Evolutionary conservation across 495 filamentous ascomycete species (phyloP), one percentile per base, ranked within the genome.

Genomic region (Penicillium riverlandense): DNA sequence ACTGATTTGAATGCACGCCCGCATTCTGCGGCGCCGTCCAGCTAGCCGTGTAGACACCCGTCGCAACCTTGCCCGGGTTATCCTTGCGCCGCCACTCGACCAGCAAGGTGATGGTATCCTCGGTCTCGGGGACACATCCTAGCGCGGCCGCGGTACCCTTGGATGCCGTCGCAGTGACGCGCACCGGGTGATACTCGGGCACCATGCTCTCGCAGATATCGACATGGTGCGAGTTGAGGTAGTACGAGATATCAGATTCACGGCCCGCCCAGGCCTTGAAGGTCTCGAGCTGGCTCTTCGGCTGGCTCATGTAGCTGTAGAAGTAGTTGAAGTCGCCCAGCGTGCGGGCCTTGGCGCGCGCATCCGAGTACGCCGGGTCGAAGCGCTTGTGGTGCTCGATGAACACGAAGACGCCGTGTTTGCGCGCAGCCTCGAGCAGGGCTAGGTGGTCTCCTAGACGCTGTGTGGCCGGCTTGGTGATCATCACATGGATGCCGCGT

Each of bases 311-410:
- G 72, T 96, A 96, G 50, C 78, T 84, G 72, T 95, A 96, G 66
- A 95, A 96, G 74, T 96, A 96, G 67, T 94, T 95, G 78, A 95
- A 95, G 62, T 95, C 86, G 39, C 90, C 90, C 6, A 96, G 67
- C 22, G 63, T 75, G 54, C 74, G 65, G 0, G 90, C 88, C 47
- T 84, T 81, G 57, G 80, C 81, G 36, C 66, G 65, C 1, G 90
- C 90, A 58, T 96, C 90, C 6, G 85, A 76, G 71, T 96, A 96
- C 0, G 86, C 88, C 1, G 90, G 90, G 61, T 96, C 90, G 64
- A 81, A 96, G 38, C 90, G 86, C 62, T 96, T 96, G 75, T 96
- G 90, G 67, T 96, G 90, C 71, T 96, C 90, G 59, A 96, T 74
- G 70, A 86, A 96, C 47, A 96, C 89, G 61, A 90, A 90, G 38